These are phyloP conservation scores for Fusarium sp. DNA, from an alignment of 2,329 filamentous ascomycete genomes.

Conservation along the genomic window DNA sequence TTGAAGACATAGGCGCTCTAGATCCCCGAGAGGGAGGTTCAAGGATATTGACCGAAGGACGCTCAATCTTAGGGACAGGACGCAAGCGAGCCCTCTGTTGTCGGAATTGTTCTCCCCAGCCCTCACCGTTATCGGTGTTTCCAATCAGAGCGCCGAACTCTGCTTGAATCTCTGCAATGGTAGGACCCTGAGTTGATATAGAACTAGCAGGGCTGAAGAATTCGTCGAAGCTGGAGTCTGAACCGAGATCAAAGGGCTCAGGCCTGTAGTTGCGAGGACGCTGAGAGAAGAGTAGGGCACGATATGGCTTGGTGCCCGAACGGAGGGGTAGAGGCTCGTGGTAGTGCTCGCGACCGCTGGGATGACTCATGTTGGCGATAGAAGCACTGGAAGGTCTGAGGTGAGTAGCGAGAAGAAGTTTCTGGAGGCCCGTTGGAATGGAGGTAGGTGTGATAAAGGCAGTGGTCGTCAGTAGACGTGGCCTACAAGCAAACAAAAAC, in stretches of 20 bases:
- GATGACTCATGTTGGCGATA: not conserved
- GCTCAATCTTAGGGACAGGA: not conserved
- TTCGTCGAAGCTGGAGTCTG: not conserved
- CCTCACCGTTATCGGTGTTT: no score
- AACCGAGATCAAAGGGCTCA: not conserved
- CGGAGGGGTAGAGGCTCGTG: constrained; percentile 23
- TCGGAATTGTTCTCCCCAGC: not conserved
- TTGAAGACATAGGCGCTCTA: not conserved
- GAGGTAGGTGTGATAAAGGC: not conserved
- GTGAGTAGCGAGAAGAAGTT: no score
- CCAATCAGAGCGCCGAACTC: not conserved
- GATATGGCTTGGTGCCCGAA: not conserved
- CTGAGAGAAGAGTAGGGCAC: constrained; percentile 2
- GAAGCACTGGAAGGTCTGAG: not conserved
- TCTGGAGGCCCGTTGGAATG: not conserved
- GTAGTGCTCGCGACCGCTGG: not conserved
- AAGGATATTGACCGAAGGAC: not conserved
- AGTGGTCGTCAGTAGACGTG: not conserved
- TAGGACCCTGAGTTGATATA: not conserved
- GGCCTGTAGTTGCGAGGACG: constrained; percentile 2
- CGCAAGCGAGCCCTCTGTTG: not conserved
- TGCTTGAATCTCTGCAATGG: not conserved
- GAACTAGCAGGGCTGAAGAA: not conserved
- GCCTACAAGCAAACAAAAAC: not conserved
- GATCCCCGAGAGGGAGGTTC: not conserved